Evolutionary conservation across 768 basidiomycete genomes (phyloP).

Genomic region (Hygrophoropsis aurantiaca): DNA sequence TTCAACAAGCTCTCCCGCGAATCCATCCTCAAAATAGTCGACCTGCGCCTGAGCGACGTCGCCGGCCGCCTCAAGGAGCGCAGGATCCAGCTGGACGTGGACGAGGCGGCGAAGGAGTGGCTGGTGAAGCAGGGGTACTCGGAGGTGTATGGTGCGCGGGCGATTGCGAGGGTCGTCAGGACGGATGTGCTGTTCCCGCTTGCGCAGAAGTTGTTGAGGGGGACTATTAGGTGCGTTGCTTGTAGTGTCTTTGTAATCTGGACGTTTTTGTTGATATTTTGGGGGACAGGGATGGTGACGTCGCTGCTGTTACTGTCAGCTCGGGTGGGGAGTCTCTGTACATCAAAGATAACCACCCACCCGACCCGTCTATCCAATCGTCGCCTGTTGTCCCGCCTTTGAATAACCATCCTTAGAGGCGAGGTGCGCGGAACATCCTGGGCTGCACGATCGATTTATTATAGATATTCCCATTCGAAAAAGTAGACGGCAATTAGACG

Average conservation of each 20-base stretch:
- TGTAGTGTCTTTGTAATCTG: not conserved
- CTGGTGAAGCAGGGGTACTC: slow-evolving; percentile 80
- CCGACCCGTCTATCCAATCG: slow-evolving; percentile 34
- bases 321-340: slow-evolving; percentile 42
- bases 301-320: slow-evolving; percentile 52
- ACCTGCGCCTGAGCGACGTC: slow-evolving; percentile 74
- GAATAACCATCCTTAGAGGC: too few species aligned
- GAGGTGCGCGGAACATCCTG: too few species aligned
- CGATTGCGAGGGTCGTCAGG: slow-evolving; percentile 83
- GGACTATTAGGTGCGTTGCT: slow-evolving; percentile 64
- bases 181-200: slow-evolving; percentile 81
- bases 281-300: slow-evolving; percentile 56
- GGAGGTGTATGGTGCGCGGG: slow-evolving; percentile 82
- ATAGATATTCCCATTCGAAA: too few species aligned
- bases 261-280: not conserved
- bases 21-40: slow-evolving; percentile 78
- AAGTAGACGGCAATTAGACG: too few species aligned
- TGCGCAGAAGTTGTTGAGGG: slow-evolving; percentile 75
- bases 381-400: too few species aligned
- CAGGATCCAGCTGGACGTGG: slow-evolving; percentile 71
- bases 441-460: too few species aligned
- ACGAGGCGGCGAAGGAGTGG: slow-evolving; percentile 59
- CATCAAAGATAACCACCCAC: slow-evolving; percentile 63
- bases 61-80: slow-evolving; percentile 60
- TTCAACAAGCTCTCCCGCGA: slow-evolving; percentile 85